Evolutionary conservation across 331 rosid genomes (phyloP).

Genomic region (Phaseolus coccineus): DNA sequence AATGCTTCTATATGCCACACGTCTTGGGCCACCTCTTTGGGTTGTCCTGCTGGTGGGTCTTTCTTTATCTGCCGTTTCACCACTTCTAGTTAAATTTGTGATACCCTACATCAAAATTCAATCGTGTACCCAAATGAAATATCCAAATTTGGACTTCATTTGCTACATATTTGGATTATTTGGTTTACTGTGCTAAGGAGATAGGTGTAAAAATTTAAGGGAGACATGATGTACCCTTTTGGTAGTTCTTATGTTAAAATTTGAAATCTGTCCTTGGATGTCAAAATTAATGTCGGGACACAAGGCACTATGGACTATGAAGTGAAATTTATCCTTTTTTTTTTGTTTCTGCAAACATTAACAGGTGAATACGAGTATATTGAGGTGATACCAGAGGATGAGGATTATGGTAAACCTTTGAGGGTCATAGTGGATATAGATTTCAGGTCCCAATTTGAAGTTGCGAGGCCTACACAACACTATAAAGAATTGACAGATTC

Average conservation of each 20-base stretch:
- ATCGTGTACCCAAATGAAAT: not conserved
- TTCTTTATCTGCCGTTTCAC: constrained; percentile 13
- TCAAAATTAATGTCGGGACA: not conserved
- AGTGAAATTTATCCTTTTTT: not conserved
- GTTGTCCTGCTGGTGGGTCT: constrained; percentile 74
- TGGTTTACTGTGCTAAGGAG: not conserved
- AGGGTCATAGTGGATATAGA: constrained; percentile 73
- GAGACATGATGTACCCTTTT: not conserved
- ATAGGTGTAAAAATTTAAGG: constrained; percentile 1
- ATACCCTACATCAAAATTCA: not conserved
- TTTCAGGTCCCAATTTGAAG: constrained; percentile 78
- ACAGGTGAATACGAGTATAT: constrained; percentile 76
- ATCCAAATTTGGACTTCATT: not conserved
- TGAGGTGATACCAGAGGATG: constrained; percentile 45
- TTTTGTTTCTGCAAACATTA: not conserved
- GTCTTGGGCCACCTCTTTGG: constrained; percentile 69
- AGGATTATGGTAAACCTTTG: constrained; percentile 23
- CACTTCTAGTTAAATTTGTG: not conserved
- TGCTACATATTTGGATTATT: not conserved
- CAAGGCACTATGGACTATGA: too few relatives aligned
- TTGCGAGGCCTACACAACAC: constrained; percentile 68
- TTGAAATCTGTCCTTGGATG: not conserved
- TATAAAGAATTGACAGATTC: constrained; percentile 62
- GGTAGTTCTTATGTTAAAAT: constrained; percentile 1
- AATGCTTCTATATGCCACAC: constrained; percentile 67